phyloP scores from a whole-genome alignment of 306 rosid genomes.

The Trifolium repens region DNA sequence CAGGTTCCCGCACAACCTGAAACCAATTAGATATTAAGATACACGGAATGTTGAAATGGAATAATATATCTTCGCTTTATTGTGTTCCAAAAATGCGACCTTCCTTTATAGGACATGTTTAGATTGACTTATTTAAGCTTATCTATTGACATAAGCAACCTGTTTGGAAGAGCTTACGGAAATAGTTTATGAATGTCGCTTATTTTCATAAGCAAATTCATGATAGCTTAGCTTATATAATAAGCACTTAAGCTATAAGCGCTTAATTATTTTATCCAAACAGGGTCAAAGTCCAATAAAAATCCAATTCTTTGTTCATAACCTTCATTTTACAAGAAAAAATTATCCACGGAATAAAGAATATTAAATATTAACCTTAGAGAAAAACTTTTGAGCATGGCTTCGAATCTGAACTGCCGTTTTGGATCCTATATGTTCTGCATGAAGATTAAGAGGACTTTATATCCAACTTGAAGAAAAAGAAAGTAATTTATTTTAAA shows the following conservation, averaged over 20 bases:
- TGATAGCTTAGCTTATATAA: background rate
- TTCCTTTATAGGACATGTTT: background rate
- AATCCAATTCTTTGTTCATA: background rate
- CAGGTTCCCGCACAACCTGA: slow-evolving; percentile 77
- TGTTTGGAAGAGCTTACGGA: background rate
- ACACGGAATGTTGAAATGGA: slow-evolving; percentile 24
- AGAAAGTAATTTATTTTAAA: background rate
- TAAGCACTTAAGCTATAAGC: background rate
- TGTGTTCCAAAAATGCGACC: background rate
- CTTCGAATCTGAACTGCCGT: slow-evolving; percentile 98
- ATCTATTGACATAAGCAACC: background rate
- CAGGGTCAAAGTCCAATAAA: background rate
- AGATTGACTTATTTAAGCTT: background rate
- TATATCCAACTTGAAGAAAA: slow-evolving; percentile 43
- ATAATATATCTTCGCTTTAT: background rate
- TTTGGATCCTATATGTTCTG: slow-evolving; percentile 97
- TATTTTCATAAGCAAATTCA: background rate
- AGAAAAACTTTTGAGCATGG: slow-evolving; percentile 99
- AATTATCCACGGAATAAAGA: slow-evolving; percentile 28
- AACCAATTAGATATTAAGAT: slow-evolving; percentile 40
- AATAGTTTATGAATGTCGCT: background rate
- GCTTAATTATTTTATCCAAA: too few species aligned
- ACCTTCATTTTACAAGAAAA: background rate
- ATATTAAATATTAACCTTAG: slow-evolving; percentile 65
- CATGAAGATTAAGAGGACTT: slow-evolving; percentile 53